Percentiles rank a stretch among this genome's conserved stretches.
phyloP scores from a whole-genome alignment of 1,139 yeast species.

The Pichia inconspicua region DNA sequence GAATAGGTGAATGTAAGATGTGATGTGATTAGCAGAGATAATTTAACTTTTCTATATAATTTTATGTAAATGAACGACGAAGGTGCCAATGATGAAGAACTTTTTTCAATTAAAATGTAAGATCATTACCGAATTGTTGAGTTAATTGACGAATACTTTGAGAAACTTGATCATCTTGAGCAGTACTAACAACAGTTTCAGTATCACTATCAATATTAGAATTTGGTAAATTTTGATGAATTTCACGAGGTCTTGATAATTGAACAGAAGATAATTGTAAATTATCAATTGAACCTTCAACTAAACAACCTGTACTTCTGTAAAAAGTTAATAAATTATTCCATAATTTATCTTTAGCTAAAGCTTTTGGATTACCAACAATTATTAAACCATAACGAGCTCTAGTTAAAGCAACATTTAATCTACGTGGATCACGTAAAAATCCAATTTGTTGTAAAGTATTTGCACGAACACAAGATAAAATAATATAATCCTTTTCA shows the following conservation, averaged over 20 bases:
- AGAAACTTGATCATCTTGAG: slow-evolving; percentile 4
- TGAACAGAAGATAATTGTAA: slow-evolving; percentile 61
- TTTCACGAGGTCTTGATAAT: slow-evolving; percentile 26
- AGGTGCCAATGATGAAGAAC: no score
- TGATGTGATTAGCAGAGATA: not conserved
- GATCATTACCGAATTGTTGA: slow-evolving; percentile 15
- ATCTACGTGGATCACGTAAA: slow-evolving; percentile 79
- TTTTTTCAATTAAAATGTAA: slow-evolving; percentile 11
- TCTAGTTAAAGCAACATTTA: slow-evolving; percentile 88
- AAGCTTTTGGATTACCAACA: slow-evolving; percentile 77
- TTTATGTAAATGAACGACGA: not conserved
- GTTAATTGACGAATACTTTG: slow-evolving; percentile 16
- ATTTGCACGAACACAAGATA: slow-evolving; percentile 89
- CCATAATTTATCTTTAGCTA: slow-evolving; percentile 72
- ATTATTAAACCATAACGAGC: slow-evolving; percentile 80
- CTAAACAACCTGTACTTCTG: slow-evolving; percentile 79
- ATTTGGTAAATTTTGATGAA: not conserved
- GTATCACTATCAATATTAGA: slow-evolving; percentile 2
- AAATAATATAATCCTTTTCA: slow-evolving; percentile 82
- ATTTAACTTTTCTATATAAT: not conserved
- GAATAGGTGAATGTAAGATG: not conserved
- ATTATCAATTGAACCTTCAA: slow-evolving; percentile 85
- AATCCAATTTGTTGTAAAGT: slow-evolving; percentile 80
- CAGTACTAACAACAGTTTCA: slow-evolving; percentile 10
- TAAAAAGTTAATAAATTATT: slow-evolving; percentile 68